A percentile compares a stretch with the other conserved stretches of the same genome.
These are phyloP conservation scores for Penicillium sp. DNA, from an alignment of 2,329 filamentous ascomycete species.

Conservation along the genomic window DNA sequence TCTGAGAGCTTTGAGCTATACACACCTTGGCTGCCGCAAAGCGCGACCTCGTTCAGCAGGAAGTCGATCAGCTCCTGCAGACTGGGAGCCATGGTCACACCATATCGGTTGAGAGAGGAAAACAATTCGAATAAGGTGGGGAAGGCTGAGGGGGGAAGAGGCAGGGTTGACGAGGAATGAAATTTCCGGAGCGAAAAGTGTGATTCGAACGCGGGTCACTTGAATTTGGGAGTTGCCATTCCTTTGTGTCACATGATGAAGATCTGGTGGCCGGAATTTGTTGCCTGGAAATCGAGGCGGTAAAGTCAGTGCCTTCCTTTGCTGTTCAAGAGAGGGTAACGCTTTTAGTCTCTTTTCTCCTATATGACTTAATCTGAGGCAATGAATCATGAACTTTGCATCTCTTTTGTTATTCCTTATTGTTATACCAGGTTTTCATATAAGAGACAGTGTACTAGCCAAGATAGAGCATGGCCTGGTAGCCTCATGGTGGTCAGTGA, in stretches of 20 bases:
- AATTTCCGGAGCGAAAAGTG: conserved; percentile 23
- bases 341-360: not conserved
- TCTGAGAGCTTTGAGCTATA: conserved; percentile 24
- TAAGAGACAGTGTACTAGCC: not conserved
- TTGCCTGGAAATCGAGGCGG: conserved; percentile 1
- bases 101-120: conserved; percentile 10
- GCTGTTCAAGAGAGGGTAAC: too few relatives aligned
- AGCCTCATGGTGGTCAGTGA: not conserved
- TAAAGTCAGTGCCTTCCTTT: not conserved
- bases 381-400: not conserved
- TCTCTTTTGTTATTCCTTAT: not conserved
- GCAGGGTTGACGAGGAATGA: conserved; percentile 11
- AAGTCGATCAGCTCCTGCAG: conserved; percentile 60
- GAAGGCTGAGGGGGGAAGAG: not conserved
- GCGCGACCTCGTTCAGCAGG: conserved; percentile 60
- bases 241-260: conserved; percentile 4
- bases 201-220: conserved; percentile 35
- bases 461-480: not conserved
- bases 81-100: conserved; percentile 48
- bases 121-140: not conserved
- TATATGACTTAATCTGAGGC: not conserved
- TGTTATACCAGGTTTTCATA: not conserved
- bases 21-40: conserved; percentile 61
- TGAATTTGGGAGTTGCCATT: not conserved
- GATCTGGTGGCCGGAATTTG: not conserved